Conservation (phyloP, 2,329 filamentous ascomycete species). For the Xylaria digitata region DNA sequence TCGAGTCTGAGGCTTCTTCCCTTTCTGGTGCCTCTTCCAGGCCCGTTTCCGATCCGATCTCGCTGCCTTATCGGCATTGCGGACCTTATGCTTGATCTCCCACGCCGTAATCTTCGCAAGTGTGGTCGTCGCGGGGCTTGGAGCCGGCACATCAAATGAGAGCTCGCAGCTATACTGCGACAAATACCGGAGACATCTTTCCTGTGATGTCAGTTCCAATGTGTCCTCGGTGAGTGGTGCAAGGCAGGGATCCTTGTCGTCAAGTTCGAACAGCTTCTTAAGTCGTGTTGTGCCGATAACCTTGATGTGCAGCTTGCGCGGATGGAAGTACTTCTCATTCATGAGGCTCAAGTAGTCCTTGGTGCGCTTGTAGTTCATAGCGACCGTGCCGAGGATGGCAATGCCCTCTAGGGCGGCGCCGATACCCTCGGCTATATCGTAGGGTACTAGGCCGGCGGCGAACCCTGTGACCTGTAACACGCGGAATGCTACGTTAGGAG, state of each 20-base stretch:
- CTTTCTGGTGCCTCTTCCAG: conserved; percentile 45
- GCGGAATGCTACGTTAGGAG: conserved; percentile 48
- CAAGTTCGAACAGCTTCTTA: conserved; percentile 41
- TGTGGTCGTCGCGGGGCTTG: conserved; percentile 35
- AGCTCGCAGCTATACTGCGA: conserved; percentile 35
- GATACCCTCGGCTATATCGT: conserved; percentile 42
- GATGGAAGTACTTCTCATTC: conserved; percentile 50
- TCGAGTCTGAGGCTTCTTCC: conserved; percentile 40
- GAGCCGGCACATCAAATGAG: conserved; percentile 36
- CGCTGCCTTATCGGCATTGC: conserved; percentile 37
- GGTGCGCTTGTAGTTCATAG: conserved; percentile 45
- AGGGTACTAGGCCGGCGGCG: conserved; percentile 46
- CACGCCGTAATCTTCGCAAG: conserved; percentile 46
- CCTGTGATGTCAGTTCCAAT: conserved; percentile 41
- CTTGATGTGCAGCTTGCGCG: conserved; percentile 48
- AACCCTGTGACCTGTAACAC: conserved; percentile 43
- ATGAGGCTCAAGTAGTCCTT: conserved; percentile 47
- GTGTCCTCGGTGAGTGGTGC: conserved; percentile 41
- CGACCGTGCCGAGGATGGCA: conserved; percentile 41
- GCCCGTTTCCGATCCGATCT: conserved; percentile 41
- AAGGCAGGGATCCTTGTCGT: conserved; percentile 39
- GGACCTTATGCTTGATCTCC: conserved; percentile 44
- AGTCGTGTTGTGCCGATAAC: conserved; percentile 45
- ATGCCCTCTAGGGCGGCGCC: conserved; percentile 40
- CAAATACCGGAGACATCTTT: conserved; percentile 42